Evolutionary conservation across 2,329 filamentous ascomycete species (phyloP), one percentile per base, ranked within the genome.

Genomic region (Colletotrichum chrysophilum): DNA sequence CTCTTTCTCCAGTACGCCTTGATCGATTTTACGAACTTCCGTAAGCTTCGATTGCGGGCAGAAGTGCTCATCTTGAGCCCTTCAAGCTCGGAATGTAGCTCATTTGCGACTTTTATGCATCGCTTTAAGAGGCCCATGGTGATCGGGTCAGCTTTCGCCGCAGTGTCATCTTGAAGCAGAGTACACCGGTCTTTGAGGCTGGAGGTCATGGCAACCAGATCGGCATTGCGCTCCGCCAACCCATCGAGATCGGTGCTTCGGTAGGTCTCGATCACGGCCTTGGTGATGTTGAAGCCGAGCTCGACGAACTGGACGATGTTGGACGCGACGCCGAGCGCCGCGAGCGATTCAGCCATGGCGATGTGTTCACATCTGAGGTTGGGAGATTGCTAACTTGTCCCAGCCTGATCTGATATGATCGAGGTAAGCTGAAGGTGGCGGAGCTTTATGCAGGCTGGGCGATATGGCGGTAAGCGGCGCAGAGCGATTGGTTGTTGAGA

Each of bases 321-420:
- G 36, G 71, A 58, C 4, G 72, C 68, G 24, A 76, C 55, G 91
- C 91, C 5, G 89, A 90, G 72, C 91, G 83, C 72, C 13, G 64
- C 69, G 12, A 75, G 52, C 2, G 38, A 32, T 26, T 75, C 69
- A 13, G 60, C 66, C 66, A 70, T 70, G 34, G 9, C 34, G 43
- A 52, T 28, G 56, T 56, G 38, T 43, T 43, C 38, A 5, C 18
- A 43, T 43, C 8, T 43, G 38, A n/a, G 18, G 8, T 43, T n/a
- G 38, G 5, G 18, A 43, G 18, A n/a, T 0, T 10, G 9, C 38
- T n/a, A 5, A 43, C 38, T 3, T n/a, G 38, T 43, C 38, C 2
- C 16, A 43, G 38, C 38, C 38, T 43, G 38, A 43, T 43, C 5
- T 12, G 4, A n/a, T 12, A 3, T 43, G 38, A 5, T 7, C 18